Conservation (phyloP, 2,329 filamentous ascomycete genomes). For the Zasmidium angulare region DNA sequence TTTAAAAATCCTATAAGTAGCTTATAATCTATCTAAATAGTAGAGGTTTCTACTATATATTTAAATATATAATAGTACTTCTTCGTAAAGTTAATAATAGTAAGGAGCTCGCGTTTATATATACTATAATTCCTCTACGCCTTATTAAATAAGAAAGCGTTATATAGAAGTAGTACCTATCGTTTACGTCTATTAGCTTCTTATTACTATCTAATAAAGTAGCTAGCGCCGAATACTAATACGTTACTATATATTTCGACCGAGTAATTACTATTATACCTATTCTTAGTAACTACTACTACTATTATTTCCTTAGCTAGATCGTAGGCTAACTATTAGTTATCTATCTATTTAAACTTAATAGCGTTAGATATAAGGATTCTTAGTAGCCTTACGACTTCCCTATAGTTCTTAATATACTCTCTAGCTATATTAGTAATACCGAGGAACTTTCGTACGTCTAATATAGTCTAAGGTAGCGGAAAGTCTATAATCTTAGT, state of each 20-base stretch:
- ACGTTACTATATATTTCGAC: neutral
- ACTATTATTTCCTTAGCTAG: neutral
- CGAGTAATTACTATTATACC: neutral
- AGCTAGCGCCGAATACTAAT: neutral
- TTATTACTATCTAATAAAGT: neutral
- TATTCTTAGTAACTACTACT: neutral
- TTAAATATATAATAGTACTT: neutral
- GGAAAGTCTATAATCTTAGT: neutral
- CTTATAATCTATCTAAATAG: slow-evolving; percentile 1
- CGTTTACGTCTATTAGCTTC: neutral
- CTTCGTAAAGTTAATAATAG: neutral
- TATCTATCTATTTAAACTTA: neutral
- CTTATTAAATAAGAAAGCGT: neutral
- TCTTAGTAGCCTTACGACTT: neutral
- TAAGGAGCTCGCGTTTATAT: neutral
- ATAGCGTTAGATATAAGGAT: neutral
- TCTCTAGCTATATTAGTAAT: neutral
- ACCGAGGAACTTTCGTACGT: no score
- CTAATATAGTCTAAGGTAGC: no score
- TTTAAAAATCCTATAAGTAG: slow-evolving; percentile 2
- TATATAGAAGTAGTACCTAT: neutral
- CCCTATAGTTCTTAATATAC: neutral
- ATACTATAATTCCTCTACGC: neutral
- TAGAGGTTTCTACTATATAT: neutral
- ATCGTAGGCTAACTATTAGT: neutral